phyloP scores from a whole-genome alignment of 192 early-diverging fungal genomes.

The Geosiphon pyriformis region DNA sequence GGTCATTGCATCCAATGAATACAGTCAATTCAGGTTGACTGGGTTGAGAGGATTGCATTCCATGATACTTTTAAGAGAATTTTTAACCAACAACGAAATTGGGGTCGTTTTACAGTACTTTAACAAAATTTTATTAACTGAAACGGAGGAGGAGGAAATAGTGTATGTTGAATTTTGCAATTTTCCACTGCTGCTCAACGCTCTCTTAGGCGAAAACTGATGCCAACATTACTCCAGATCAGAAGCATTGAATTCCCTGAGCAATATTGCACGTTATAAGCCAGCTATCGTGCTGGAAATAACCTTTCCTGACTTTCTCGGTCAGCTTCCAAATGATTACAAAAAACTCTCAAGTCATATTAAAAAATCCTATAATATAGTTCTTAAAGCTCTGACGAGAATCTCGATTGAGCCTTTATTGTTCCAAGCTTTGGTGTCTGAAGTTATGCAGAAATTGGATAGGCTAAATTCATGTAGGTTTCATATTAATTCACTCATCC shows the following conservation, averaged over 20 bases:
- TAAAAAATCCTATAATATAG: conserved; percentile 31
- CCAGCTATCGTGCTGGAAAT: conserved; percentile 40
- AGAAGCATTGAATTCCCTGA: conserved; percentile 45
- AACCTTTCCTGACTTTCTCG: conserved; percentile 51
- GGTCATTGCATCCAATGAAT: conserved; percentile 64
- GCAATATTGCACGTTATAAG: conserved; percentile 38
- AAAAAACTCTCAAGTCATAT: conserved; percentile 23
- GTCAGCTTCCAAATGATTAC: conserved; percentile 43
- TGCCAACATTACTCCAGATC: conserved; percentile 25
- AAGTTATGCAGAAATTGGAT: conserved; percentile 50
- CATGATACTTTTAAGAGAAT: conserved; percentile 52
- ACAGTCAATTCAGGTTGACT: conserved; percentile 63
- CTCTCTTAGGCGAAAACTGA: background rate
- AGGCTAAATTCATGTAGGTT: conserved; percentile 20
- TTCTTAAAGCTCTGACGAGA: conserved; percentile 40
- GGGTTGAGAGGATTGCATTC: conserved; percentile 68
- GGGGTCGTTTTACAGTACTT: conserved; percentile 46
- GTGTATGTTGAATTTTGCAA: conserved; percentile 28
- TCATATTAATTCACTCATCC: background rate
- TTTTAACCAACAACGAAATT: conserved; percentile 55
- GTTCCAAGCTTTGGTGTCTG: conserved; percentile 37
- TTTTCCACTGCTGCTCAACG: background rate
- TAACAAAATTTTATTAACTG: conserved; percentile 43
- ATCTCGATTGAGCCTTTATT: conserved; percentile 41
- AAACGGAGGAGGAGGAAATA: conserved; percentile 45